Evolutionary conservation across 306 rosid species (phyloP).

Genomic region (Citrullus colocynthis): DNA sequence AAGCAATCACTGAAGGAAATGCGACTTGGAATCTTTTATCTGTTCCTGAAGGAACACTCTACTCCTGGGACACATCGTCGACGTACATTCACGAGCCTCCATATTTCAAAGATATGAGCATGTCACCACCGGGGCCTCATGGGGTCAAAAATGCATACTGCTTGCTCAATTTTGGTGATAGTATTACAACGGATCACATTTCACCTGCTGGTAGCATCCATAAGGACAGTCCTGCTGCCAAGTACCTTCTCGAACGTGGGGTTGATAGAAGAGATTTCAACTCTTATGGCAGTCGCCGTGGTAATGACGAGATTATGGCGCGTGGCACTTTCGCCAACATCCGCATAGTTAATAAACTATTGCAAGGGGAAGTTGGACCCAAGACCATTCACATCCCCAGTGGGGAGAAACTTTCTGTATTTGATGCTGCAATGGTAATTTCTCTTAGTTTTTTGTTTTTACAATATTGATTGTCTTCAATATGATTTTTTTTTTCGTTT

Average conservation of each 20-base stretch:
- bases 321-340: conserved; percentile 93
- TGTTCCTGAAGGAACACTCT: conserved; percentile 75
- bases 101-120: conserved; percentile 74
- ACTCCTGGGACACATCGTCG: conserved; percentile 78
- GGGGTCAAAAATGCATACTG: conserved; percentile 76
- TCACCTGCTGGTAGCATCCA: conserved; percentile 99
- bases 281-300: conserved; percentile 97
- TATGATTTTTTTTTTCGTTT: neutral
- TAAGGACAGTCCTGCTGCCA: conserved; percentile 91
- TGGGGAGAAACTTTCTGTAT: conserved; percentile 75
- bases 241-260: conserved; percentile 72
- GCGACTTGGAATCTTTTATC: conserved; percentile 82
- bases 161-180: conserved; percentile 94
- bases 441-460: neutral
- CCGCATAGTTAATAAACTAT: conserved; percentile 76
- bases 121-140: conserved; percentile 88
- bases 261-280: conserved; percentile 89
- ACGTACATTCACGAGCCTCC: conserved; percentile 93
- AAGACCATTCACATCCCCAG: conserved; percentile 81
- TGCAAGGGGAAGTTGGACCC: conserved; percentile 94
- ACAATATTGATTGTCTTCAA: neutral
- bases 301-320: conserved; percentile 88
- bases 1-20: conserved; percentile 89
- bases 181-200: conserved; percentile 95
- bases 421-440: conserved; percentile 75